Evolutionary conservation across 257 asterid genomes (phyloP).

Genomic region (Solanum microdontum): DNA sequence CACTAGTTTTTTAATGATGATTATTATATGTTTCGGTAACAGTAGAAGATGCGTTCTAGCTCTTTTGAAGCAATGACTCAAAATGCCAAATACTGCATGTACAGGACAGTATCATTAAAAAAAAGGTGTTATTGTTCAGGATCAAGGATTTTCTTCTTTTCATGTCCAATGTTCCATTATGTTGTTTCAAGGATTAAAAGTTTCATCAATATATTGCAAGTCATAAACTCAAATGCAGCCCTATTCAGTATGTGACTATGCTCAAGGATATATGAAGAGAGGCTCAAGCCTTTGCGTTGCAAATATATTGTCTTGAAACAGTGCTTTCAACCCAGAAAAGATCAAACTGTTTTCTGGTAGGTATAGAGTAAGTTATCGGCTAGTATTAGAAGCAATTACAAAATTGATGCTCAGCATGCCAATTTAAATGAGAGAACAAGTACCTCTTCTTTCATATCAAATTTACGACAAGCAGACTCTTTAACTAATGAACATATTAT

Average conservation of each 20-base stretch:
- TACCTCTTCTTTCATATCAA: conserved; percentile 99
- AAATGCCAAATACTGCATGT: neutral
- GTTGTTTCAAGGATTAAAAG: neutral
- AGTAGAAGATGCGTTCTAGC: neutral
- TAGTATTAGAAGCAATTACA: neutral
- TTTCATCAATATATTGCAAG: neutral
- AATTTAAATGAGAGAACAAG: conserved; percentile 2
- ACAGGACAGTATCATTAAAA: neutral
- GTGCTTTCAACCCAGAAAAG: neutral
- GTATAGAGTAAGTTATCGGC: neutral
- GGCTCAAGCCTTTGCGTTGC: neutral
- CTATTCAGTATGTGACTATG: neutral
- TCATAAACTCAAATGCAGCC: neutral
- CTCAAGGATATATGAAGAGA: neutral
- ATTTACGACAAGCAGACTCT: conserved; percentile 77
- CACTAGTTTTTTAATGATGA: neutral
- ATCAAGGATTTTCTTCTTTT: neutral
- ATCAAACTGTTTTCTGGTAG: neutral
- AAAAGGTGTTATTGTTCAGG: neutral
- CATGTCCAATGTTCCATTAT: neutral
- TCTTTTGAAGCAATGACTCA: neutral
- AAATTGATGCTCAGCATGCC: neutral
- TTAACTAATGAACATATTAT: conserved; percentile 49
- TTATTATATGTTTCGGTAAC: neutral
- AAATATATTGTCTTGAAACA: neutral